phyloP scores from a whole-genome alignment of 176 grass and related monocot species.

The Musa schizocarpa region DNA sequence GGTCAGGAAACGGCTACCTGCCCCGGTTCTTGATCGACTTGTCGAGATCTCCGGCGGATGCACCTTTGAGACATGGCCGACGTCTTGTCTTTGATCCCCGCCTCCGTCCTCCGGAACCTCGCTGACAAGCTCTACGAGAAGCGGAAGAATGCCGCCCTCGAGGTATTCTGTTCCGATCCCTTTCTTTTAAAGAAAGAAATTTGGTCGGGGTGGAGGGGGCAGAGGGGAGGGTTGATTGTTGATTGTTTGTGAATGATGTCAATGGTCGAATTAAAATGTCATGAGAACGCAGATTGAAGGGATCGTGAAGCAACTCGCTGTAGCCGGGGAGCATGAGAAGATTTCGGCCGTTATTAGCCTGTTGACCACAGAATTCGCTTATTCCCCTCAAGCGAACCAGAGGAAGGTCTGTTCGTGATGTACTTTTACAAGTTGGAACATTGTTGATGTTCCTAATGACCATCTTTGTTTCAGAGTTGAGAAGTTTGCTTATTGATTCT shows the following conservation, averaged over 20 bases:
- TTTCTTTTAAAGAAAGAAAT: neutral
- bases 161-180: slow-evolving; percentile 38
- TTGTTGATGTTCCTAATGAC: neutral
- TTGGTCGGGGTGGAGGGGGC: no score
- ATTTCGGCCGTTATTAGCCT: slow-evolving; percentile 60
- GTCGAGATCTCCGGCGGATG: slow-evolving; percentile 7
- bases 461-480: neutral
- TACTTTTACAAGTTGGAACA: neutral
- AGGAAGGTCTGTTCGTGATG: slow-evolving; percentile 57
- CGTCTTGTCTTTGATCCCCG: slow-evolving; percentile 63
- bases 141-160: slow-evolving; percentile 96
- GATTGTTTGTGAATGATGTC: neutral
- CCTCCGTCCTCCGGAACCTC: slow-evolving; percentile 81
- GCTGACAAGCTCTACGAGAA: slow-evolving; percentile 99
- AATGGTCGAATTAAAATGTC: neutral
- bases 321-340: slow-evolving; percentile 78
- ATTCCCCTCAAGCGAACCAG: slow-evolving; percentile 72
- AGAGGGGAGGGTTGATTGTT: neutral
- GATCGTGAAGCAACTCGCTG: slow-evolving; percentile 72
- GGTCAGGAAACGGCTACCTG: neutral
- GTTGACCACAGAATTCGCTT: slow-evolving; percentile 56
- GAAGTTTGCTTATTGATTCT: neutral
- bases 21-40: neutral
- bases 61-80: slow-evolving; percentile 31
- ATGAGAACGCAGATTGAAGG: slow-evolving; percentile 59